phyloP scores from a whole-genome alignment of 192 early-diverging fungal species.

The Coemansia sp. region DNA sequence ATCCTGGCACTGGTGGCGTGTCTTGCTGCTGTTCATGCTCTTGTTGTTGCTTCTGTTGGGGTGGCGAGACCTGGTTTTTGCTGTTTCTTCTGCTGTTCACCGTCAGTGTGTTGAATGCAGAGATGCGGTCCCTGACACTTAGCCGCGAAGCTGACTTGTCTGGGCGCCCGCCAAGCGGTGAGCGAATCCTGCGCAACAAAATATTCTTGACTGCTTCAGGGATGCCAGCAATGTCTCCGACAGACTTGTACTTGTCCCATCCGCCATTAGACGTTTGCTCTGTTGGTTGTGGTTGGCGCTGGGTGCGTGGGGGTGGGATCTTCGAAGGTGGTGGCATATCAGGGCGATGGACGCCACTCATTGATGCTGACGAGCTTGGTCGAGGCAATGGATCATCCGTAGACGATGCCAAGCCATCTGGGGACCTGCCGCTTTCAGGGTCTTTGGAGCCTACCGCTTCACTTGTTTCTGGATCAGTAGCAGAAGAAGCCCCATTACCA shows the following conservation, averaged over 20 bases:
- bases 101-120: conserved; percentile 37
- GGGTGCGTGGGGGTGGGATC: conserved; percentile 13
- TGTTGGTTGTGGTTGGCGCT: conserved; percentile 1
- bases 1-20: not conserved
- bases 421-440: not conserved
- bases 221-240: not conserved
- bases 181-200: conserved; percentile 31
- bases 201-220: conserved; percentile 36
- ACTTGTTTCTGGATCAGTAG: not conserved
- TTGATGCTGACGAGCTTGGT: not conserved
- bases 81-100: conserved; percentile 7
- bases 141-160: conserved; percentile 20
- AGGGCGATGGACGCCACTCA: conserved; percentile 8
- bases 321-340: conserved; percentile 45
- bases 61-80: not conserved
- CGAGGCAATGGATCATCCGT: not conserved
- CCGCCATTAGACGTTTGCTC: not conserved
- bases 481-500: not conserved
- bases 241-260: not conserved
- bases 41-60: not conserved
- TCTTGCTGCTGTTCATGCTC: not conserved
- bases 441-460: not conserved
- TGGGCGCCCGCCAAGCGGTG: conserved; percentile 26
- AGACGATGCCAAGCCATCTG: not conserved
- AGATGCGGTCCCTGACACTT: conserved; percentile 44